Conservation (phyloP, 2,329 filamentous ascomycete genomes). For the Trichoderma koningiopsis region DNA sequence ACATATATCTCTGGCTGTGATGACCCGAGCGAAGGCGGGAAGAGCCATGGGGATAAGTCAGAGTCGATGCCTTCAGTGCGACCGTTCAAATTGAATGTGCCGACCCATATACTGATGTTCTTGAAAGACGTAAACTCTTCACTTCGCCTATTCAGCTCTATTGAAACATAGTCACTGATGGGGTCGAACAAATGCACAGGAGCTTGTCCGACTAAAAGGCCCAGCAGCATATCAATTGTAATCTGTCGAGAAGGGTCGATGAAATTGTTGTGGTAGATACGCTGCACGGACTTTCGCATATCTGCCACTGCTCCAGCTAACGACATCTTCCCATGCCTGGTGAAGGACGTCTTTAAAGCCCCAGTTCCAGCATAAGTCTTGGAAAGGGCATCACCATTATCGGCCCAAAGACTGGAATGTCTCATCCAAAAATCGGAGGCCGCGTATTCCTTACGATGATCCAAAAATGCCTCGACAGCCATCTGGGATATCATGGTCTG, state of each 20-base stretch:
- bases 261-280: conserved; percentile 97
- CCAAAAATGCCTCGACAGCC: conserved; percentile 82
- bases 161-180: conserved; percentile 84
- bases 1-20: conserved; percentile 82
- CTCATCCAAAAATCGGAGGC: conserved; percentile 85
- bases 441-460: conserved; percentile 69
- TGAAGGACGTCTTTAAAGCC: conserved; percentile 93
- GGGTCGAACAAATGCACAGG: conserved; percentile 90
- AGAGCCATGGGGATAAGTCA: conserved; percentile 85
- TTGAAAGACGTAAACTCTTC: conserved; percentile 75
- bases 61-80: conserved; percentile 74
- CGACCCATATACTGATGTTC: conserved; percentile 77
- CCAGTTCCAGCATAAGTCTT: conserved; percentile 97
- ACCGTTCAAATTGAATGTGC: conserved; percentile 95
- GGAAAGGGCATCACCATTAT: conserved; percentile 92
- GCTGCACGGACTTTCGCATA: conserved; percentile 88
- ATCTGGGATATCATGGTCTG: conserved; percentile 95
- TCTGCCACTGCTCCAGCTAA: conserved; percentile 92
- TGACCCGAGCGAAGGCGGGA: conserved; percentile 59
- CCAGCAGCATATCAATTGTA: conserved; percentile 91
- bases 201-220: conserved; percentile 78
- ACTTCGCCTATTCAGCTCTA: conserved; percentile 69
- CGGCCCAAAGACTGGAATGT: conserved; percentile 93
- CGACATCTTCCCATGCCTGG: conserved; percentile 92
- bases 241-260: conserved; percentile 89